Percentiles rank a stretch among this genome's conserved stretches.
Conservation (phyloP, 768 basidiomycete genomes). For the Tulasnella sp. region DNA sequence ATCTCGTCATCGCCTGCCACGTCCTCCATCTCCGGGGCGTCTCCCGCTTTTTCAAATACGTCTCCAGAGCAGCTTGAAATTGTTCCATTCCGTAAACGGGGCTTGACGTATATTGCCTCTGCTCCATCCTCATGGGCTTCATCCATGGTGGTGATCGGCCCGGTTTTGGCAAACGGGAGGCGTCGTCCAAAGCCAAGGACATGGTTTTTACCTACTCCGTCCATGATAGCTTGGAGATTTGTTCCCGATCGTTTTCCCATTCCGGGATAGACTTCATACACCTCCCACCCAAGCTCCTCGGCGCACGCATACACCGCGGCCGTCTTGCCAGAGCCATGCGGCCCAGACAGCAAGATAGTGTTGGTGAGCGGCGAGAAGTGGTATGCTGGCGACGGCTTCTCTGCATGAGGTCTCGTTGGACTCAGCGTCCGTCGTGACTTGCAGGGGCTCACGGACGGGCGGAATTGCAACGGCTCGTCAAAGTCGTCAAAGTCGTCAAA, state of each 20-base stretch:
- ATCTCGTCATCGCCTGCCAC: not conserved
- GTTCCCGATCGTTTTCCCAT: constrained; percentile 78
- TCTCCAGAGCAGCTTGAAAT: too few species aligned
- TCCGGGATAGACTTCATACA: constrained; percentile 95
- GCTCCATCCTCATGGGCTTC: not conserved
- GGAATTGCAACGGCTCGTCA: constrained; percentile 5
- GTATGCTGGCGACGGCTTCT: not conserved
- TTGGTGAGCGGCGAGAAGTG: constrained; percentile 45
- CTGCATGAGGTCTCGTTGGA: not conserved
- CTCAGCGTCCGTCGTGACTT: not conserved
- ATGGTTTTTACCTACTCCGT: constrained; percentile 91
- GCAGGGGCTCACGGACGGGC: constrained; percentile 8
- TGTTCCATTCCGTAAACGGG: too few species aligned
- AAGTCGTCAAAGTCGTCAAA: constrained; percentile 26
- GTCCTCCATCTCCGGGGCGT: not conserved
- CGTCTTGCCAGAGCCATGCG: constrained; percentile 80
- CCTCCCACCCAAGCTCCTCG: constrained; percentile 85
- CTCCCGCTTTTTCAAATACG: too few species aligned
- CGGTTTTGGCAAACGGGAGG: not conserved
- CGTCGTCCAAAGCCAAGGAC: constrained; percentile 35
- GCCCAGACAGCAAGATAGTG: constrained; percentile 74
- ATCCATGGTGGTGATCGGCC: not conserved
- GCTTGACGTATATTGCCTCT: not conserved
- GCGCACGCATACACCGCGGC: constrained; percentile 89
- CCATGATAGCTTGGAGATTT: constrained; percentile 66